Conservation (phyloP, 2,329 filamentous ascomycete genomes). For the Cylindrodendrum hubeiense region DNA sequence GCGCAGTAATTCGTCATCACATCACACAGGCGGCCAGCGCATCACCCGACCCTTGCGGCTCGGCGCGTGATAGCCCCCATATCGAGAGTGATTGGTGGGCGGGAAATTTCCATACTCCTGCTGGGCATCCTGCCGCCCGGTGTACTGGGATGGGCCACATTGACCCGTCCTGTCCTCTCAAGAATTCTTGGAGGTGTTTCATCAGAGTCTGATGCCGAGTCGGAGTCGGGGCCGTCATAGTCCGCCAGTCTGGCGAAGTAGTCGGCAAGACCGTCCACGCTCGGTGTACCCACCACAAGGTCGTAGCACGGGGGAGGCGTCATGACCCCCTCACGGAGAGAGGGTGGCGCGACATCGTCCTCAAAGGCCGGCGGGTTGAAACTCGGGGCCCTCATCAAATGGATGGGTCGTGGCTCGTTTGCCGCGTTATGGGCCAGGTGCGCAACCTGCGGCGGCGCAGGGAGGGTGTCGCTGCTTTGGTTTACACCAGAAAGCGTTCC, state of each 20-base stretch:
- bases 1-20: slow-evolving; percentile 16
- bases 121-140: slow-evolving; percentile 67
- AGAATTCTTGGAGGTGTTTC: slow-evolving; percentile 60
- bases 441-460: slow-evolving; percentile 67
- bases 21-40: slow-evolving; percentile 37
- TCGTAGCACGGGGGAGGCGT: slow-evolving; percentile 92
- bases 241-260: slow-evolving; percentile 87
- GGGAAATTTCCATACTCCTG: slow-evolving; percentile 67
- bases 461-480: slow-evolving; percentile 51
- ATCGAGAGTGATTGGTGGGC: slow-evolving; percentile 49
- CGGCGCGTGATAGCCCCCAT: slow-evolving; percentile 41
- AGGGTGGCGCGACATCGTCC: slow-evolving; percentile 68
- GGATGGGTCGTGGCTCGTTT: slow-evolving; percentile 76
- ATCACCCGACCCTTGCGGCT: slow-evolving; percentile 41
- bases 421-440: slow-evolving; percentile 54
- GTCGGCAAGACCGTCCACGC: slow-evolving; percentile 80
- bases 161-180: slow-evolving; percentile 66
- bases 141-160: slow-evolving; percentile 68
- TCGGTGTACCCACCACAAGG: slow-evolving; percentile 76
- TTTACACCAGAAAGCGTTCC: slow-evolving; percentile 60
- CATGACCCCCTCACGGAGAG: slow-evolving; percentile 57
- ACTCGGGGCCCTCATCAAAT: slow-evolving; percentile 84
- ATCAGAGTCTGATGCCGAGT: slow-evolving; percentile 57
- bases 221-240: slow-evolving; percentile 53
- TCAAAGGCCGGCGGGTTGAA: slow-evolving; percentile 92